Evolutionary conservation across 1,284 basidiomycete species (phyloP).

Genomic region (Ustilago tritici): DNA sequence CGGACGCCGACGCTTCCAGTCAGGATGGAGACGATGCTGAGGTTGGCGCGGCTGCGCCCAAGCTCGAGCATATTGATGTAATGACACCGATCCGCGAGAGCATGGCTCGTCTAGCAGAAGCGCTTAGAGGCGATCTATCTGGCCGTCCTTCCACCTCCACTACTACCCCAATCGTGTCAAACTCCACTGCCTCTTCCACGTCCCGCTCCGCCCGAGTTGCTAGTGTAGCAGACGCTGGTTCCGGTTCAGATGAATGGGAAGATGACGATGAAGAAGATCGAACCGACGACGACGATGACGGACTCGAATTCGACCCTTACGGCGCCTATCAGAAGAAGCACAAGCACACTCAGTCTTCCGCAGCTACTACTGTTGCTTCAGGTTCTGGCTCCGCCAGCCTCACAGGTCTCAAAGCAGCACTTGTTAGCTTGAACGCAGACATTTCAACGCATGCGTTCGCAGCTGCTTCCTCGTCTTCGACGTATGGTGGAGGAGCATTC

Average conservation of each 20-base stretch:
- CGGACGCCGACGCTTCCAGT: conserved; percentile 13
- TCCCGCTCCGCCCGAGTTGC: conserved; percentile 14
- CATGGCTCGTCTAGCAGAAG: conserved; percentile 47
- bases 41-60: conserved; percentile 1
- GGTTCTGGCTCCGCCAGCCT: conserved; percentile 15
- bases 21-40: conserved; percentile 10
- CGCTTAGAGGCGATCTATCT: conserved; percentile 41
- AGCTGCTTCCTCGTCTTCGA: conserved; percentile 7
- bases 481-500: conserved; percentile 13
- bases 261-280: conserved; percentile 34
- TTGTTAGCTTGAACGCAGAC: conserved; percentile 43
- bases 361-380: conserved; percentile 15
- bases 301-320: conserved; percentile 60
- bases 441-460: conserved; percentile 47
- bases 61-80: conserved; percentile 60
- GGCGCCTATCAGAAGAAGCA: conserved; percentile 49
- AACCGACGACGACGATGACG: conserved; percentile 41
- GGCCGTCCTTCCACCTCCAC: conserved; percentile 6
- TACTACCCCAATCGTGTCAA: neutral
- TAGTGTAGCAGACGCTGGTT: conserved; percentile 48
- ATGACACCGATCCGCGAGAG: conserved; percentile 54
- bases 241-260: conserved; percentile 47
- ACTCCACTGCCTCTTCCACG: conserved; percentile 1
- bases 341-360: conserved; percentile 45
- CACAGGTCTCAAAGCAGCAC: conserved; percentile 23